Evolutionary conservation across 768 basidiomycete species (phyloP), one percentile per base, ranked within the genome.

Genomic region (Galerina sulciceps): DNA sequence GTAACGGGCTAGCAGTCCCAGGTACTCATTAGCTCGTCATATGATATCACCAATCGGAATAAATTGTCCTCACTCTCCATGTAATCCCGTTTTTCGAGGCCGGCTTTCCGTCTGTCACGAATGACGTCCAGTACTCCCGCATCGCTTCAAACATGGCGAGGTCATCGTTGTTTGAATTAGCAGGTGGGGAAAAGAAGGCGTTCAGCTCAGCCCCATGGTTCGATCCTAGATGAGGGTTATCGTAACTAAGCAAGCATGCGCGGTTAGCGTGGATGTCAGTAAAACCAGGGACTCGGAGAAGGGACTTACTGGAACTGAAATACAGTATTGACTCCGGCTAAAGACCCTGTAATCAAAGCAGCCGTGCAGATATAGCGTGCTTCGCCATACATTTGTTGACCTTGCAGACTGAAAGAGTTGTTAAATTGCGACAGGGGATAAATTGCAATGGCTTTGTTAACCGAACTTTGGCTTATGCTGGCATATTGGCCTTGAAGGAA

Each of bases 351-450:
- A 45, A 80, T 72, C 67, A 79, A 62, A 11, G 63, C 62, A 13
- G 78, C 76, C 8, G 73, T 74, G 57, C 79, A 80, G n/a, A 80
- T 78, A 49, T 77, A 79, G 48, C 79, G 63, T 52, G 70, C 70
- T 55, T 80, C 79, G 26, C 79, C 79, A 58, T 79, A 80, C 76
- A 80, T 79, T 59, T 78, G 76, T 48, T 78, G 76, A 9, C 72
- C 77, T 58, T 79, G 77, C 9, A 76, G 66, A 53, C 75, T 75
- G 35, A 77, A 70, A 6, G 73, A 76, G 10, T 59, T 65, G 35
- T 67, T 59, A 62, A 69, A 80, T 41, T 70, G 68, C 5, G 60
- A 53, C 18, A 78, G 57, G 0, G 79, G 76, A 55, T 80, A 80
- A 8, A 71, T 62, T 5, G 62, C 56, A 9, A 78, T 41, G n/a